These are phyloP conservation scores for Exophiala phaeomuriformis DNA, from an alignment of 2,329 filamentous ascomycete species.

Conservation along the genomic window DNA sequence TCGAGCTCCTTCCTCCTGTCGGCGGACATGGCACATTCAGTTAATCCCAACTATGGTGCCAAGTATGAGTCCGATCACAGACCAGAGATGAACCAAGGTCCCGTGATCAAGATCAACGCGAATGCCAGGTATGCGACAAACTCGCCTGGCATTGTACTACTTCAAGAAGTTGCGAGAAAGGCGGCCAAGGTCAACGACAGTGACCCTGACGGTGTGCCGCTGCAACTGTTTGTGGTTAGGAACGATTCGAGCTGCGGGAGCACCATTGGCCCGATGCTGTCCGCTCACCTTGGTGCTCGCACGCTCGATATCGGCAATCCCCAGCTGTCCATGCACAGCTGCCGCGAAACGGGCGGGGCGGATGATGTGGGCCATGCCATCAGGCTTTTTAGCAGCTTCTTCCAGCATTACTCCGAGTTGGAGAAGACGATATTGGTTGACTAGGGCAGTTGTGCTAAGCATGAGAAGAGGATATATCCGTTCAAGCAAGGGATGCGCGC, in stretches of 20 bases:
- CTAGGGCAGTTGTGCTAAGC: constrained; percentile 34
- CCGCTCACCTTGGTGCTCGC: constrained; percentile 73
- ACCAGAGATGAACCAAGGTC: constrained; percentile 92
- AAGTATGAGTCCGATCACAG: constrained; percentile 91
- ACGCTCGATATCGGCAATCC: constrained; percentile 91
- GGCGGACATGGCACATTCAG: constrained; percentile 94
- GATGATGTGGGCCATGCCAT: constrained; percentile 83
- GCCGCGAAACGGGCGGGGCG: constrained; percentile 82
- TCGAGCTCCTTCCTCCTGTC: constrained; percentile 88
- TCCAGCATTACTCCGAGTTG: constrained; percentile 72
- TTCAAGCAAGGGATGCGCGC: too few species aligned
- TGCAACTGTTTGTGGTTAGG: constrained; percentile 92
- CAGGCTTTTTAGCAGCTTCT: constrained; percentile 80
- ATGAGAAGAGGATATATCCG: too few species aligned
- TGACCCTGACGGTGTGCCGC: constrained; percentile 63
- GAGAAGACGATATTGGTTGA: constrained; percentile 80
- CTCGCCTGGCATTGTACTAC: constrained; percentile 82
- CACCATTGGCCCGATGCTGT: constrained; percentile 96
- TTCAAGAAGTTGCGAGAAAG: constrained; percentile 71
- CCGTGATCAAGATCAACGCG: constrained; percentile 96
- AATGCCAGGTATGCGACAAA: constrained; percentile 97
- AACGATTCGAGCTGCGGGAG: constrained; percentile 93
- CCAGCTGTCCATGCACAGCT: constrained; percentile 94
- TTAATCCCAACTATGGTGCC: constrained; percentile 86
- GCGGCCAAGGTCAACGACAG: constrained; percentile 47